phyloP scores from a whole-genome alignment of 108 stramenopile species.

The Parmales sp. region DNA sequence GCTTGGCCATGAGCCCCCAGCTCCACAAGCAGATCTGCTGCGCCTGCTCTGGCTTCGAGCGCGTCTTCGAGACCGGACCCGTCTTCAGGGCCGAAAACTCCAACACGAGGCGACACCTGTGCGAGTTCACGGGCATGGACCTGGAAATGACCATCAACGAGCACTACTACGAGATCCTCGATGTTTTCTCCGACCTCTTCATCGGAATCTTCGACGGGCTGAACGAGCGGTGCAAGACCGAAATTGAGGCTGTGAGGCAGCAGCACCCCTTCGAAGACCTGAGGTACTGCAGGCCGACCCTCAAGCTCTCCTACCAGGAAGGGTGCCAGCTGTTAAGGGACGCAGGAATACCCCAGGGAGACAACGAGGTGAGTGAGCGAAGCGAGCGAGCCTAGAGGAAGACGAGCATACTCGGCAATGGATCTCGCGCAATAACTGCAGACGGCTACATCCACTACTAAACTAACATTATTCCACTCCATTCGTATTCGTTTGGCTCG shows the following conservation, averaged over 20 bases:
- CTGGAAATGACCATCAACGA: slow-evolving; percentile 97
- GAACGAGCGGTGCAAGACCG: slow-evolving; percentile 64
- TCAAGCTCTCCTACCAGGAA: slow-evolving; percentile 86
- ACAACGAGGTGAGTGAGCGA: too few species aligned
- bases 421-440: too few species aligned
- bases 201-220: slow-evolving; percentile 93
- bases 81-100: slow-evolving; percentile 99
- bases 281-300: slow-evolving; percentile 76
- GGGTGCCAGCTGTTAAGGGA: slow-evolving; percentile 74
- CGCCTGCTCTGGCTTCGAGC: slow-evolving; percentile 96
- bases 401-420: too few species aligned
- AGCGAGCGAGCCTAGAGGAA: too few species aligned
- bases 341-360: slow-evolving; percentile 70
- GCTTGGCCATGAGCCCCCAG: slow-evolving; percentile 96
- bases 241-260: slow-evolving; percentile 78
- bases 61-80: slow-evolving; percentile 95
- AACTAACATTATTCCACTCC: too few species aligned
- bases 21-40: slow-evolving; percentile 97
- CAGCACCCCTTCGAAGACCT: slow-evolving; percentile 96
- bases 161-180: slow-evolving; percentile 97
- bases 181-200: slow-evolving; percentile 91
- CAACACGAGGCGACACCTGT: slow-evolving; percentile 92
- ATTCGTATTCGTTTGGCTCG: too few species aligned
- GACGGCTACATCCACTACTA: too few species aligned
- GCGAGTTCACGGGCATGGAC: slow-evolving; percentile 99